phyloP scores from a whole-genome alignment of 257 asterid species.

The Solanum okadae region DNA sequence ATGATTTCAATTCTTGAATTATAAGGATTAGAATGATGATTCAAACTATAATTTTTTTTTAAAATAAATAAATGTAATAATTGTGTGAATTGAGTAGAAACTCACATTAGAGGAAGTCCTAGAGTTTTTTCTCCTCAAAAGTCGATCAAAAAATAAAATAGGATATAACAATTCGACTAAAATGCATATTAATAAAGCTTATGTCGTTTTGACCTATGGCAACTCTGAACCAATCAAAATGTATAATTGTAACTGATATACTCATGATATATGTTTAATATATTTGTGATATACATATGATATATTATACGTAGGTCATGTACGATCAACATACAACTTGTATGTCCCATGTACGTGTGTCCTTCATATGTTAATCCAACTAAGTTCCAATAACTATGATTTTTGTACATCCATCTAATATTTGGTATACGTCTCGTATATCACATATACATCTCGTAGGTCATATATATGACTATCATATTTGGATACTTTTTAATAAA shows the following conservation, averaged over 20 bases:
- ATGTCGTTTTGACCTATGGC: too few relatives aligned
- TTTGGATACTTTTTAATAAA: neutral
- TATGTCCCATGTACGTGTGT: neutral
- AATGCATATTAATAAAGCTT: too few relatives aligned
- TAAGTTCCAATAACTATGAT: neutral
- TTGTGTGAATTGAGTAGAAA: neutral
- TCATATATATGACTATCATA: neutral
- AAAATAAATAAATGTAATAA: too few relatives aligned
- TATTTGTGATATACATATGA: neutral
- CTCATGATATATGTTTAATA: too few relatives aligned
- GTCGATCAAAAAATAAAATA: too few relatives aligned
- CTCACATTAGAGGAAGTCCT: neutral
- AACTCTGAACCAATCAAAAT: too few relatives aligned
- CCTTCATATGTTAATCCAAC: neutral
- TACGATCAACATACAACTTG: neutral
- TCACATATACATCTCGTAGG: neutral
- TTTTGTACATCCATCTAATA: neutral
- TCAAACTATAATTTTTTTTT: neutral
- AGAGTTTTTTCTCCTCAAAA: too few relatives aligned
- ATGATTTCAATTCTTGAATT: neutral
- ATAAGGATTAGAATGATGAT: neutral
- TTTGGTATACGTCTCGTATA: neutral
- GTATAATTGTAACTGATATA: too few relatives aligned
- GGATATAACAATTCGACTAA: too few relatives aligned
- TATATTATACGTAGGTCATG: neutral